Percentiles rank a stretch among this genome's conserved stretches.
These are phyloP conservation scores for Closterium sp. DNA, from an alignment of 139 green algal genomes.

Conservation along the genomic window DNA sequence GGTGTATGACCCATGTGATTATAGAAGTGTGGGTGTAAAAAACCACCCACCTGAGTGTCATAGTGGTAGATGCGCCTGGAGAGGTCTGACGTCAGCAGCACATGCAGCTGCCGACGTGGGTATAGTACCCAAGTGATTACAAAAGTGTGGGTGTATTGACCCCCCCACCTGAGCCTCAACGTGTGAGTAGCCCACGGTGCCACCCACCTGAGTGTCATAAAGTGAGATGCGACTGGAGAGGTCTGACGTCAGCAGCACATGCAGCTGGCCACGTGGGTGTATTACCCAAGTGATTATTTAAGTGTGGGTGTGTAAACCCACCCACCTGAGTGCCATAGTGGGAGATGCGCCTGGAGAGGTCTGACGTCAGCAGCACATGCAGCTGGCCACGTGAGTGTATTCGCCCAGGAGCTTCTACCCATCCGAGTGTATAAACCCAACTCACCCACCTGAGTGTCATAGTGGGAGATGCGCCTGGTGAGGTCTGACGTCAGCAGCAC, in stretches of 20 bases:
- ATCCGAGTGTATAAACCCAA: slow-evolving; percentile 26
- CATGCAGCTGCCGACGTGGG: too few species aligned
- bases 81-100: neutral
- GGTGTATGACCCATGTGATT: too few species aligned
- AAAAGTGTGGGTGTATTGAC: neutral
- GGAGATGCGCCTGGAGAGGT: neutral
- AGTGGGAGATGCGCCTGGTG: slow-evolving; percentile 64
- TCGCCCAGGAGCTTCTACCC: neutral
- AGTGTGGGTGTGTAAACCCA: neutral
- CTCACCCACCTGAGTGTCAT: slow-evolving; percentile 61
- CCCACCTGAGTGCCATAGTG: neutral
- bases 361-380: too few species aligned
- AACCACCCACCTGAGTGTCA: neutral
- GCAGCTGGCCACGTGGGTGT: too few species aligned
- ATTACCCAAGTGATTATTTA: neutral
- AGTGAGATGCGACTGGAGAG: too few species aligned
- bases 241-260: neutral
- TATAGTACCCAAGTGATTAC: neutral
- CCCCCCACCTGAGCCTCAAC: too few species aligned
- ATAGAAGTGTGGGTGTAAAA: neutral
- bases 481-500: slow-evolving; percentile 66
- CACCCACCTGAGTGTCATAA: too few species aligned
- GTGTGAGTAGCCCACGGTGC: too few species aligned
- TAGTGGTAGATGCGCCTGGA: neutral
- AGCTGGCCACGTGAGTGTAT: too few species aligned